Conservation (phyloP, 1,284 basidiomycete species). For the Melampsora larici-populina region DNA sequence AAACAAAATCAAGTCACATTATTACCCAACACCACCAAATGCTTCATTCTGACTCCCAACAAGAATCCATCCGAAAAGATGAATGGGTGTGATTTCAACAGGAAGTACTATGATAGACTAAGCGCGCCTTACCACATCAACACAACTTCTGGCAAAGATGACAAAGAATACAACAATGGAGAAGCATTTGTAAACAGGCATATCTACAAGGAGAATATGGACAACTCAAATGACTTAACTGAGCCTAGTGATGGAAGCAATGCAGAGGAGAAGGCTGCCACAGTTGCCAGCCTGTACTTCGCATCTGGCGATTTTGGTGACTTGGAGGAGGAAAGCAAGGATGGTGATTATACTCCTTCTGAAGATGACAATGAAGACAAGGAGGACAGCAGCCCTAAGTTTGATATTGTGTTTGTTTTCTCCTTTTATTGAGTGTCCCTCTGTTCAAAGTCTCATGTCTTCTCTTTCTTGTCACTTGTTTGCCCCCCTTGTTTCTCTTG, state of each 20-base stretch:
- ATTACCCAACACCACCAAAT: conserved; percentile 11
- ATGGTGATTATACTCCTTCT: background rate
- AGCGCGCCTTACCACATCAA: background rate
- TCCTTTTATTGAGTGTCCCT: too few relatives aligned
- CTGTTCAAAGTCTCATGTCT: too few relatives aligned
- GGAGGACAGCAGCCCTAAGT: too few relatives aligned
- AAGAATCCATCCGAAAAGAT: conserved; percentile 16
- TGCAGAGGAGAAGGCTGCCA: conserved; percentile 1
- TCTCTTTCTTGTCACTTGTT: too few relatives aligned
- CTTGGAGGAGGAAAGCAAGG: background rate
- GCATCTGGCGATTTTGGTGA: conserved; percentile 13
- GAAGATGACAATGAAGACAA: background rate
- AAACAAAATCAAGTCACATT: background rate
- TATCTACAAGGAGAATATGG: background rate
- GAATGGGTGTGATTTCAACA: conserved; percentile 5
- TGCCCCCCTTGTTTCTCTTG: too few relatives aligned
- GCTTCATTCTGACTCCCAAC: background rate
- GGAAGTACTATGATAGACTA: conserved; percentile 1
- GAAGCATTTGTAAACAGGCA: background rate
- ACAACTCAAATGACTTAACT: conserved; percentile 6
- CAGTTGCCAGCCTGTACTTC: background rate
- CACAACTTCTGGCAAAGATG: background rate
- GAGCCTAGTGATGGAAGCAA: background rate
- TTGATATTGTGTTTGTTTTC: too few relatives aligned
- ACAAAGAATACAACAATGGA: background rate